Percentiles rank a stretch among this genome's conserved stretches.
Evolutionary conservation across 345 rosid species (phyloP).

Genomic region (Salix exigua): DNA sequence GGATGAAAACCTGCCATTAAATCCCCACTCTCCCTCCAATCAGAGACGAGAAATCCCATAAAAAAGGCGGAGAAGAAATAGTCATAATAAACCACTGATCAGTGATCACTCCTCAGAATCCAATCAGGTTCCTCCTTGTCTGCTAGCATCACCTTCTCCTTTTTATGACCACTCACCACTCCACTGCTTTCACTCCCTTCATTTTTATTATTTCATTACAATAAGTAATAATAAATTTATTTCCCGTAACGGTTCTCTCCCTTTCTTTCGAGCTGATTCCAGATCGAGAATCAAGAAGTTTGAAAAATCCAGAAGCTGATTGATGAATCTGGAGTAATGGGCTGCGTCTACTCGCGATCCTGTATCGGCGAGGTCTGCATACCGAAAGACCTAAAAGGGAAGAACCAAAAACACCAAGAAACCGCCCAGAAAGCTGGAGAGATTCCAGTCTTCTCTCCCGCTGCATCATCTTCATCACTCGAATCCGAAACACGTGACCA

Average conservation of each 20-base stretch:
- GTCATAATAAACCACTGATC: not conserved
- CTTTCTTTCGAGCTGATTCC: not conserved
- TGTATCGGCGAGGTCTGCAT: slow-evolving; percentile 89
- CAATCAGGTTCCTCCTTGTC: not conserved
- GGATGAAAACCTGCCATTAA: no score
- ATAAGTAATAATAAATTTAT: no score
- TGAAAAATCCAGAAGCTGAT: not conserved
- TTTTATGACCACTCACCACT: not conserved
- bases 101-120: not conserved
- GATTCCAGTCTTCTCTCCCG: slow-evolving; percentile 54
- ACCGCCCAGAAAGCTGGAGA: slow-evolving; percentile 13
- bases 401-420: slow-evolving; percentile 8
- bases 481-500: slow-evolving; percentile 51
- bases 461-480: slow-evolving; percentile 26
- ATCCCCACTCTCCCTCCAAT: no score
- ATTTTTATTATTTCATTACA: not conserved
- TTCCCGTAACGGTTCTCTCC: slow-evolving; percentile 5
- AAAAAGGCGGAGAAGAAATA: no score
- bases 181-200: not conserved
- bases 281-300: not conserved
- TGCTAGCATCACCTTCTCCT: not conserved
- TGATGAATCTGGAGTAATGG: slow-evolving; percentile 54
- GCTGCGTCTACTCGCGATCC: slow-evolving; percentile 88
- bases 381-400: slow-evolving; percentile 54
- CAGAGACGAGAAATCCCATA: no score